Base-by-base conservation (phyloP, 345 rosid genomes). In the Populus simonii region DNA sequence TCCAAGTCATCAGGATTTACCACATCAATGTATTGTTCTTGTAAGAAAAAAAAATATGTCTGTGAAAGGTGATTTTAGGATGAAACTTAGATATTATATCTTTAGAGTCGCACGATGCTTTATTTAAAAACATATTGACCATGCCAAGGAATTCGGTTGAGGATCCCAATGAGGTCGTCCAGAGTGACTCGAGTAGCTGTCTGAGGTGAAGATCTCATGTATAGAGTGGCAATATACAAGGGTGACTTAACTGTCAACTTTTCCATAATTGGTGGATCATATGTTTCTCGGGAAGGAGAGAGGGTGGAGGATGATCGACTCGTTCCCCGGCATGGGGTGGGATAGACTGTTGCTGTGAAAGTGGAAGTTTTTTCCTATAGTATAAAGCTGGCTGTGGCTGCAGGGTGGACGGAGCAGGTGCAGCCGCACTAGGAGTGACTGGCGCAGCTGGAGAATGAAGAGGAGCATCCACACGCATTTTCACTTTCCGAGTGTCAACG, bases 401-500 rank as follows among this genome's bases (percentile, higher is more conserved):
- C 43, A 76, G 70, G 9, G 33, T 36, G 23, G 66, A 51, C 22
- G 36, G 70, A 3, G 82, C 17, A 15, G 89, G 83, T 62, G 82
- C 76, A 47, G 85, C 31, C 6, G 89, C 71, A 76, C 57, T 55
- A 9, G 80, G 55, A 74, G 74, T 74, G 25, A 80, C 84, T 71
- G 88, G 86, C n/a, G 87, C 18, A 35, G 85, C 76, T 11, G 86
- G 92, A 49, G 89, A 57, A 70, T 12, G 87, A 71, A 91, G 85
- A 78, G 88, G 95, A 84, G 84, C 88, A 80, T 94, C 98, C 66
- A 87, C 38, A 73, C 85, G 86, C 75, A 80, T 75, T 81, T 88
- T 91, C 69, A 92, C 96, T 77, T 93, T 97, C 83, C 86, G 92
- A 68, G 92, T 87, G 53, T 91, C 92, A 45, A 91, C 99, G 85